Evolutionary conservation across 2,329 filamentous ascomycete species (phyloP).

Genomic region (Aspergillus flavus): DNA sequence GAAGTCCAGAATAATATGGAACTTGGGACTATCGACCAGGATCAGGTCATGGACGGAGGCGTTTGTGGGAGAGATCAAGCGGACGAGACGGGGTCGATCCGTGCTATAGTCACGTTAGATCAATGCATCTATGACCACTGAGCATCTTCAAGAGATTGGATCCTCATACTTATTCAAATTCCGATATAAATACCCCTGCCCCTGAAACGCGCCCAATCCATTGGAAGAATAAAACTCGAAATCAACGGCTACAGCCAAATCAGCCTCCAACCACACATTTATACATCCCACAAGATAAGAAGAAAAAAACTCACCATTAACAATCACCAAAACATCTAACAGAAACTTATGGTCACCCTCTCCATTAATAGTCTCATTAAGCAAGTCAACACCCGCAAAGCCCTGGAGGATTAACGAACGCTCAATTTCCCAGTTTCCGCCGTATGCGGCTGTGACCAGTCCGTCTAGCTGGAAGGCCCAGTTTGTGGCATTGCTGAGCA

Average conservation of each 20-base stretch:
- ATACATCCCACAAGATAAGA: neutral
- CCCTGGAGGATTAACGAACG: conserved; percentile 35
- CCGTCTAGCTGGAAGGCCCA: conserved; percentile 41
- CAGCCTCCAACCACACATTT: neutral
- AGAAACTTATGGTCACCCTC: conserved; percentile 36
- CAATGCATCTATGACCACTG: neutral
- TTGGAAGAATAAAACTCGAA: conserved; percentile 41
- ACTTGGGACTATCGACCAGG: conserved; percentile 38
- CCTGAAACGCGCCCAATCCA: conserved; percentile 36
- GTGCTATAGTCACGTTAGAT: conserved; percentile 10
- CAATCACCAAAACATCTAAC: conserved; percentile 33
- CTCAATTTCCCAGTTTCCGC: conserved; percentile 30
- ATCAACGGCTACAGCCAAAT: conserved; percentile 27
- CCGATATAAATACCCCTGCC: conserved; percentile 39
- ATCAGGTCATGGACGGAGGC: conserved; percentile 36
- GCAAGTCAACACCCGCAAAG: conserved; percentile 27
- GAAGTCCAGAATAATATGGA: conserved; percentile 41
- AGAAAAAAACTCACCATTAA: conserved; percentile 28
- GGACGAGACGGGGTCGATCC: conserved; percentile 23
- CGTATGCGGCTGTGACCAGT: conserved; percentile 35
- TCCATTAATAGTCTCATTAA: conserved; percentile 37
- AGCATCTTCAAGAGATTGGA: fast-evolving
- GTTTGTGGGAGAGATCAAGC: conserved; percentile 29
- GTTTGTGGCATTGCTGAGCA: conserved; percentile 33
- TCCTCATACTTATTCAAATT: conserved; percentile 30